Conservation (phyloP, 805 yeast species). For the Candida insectalens region DNA sequence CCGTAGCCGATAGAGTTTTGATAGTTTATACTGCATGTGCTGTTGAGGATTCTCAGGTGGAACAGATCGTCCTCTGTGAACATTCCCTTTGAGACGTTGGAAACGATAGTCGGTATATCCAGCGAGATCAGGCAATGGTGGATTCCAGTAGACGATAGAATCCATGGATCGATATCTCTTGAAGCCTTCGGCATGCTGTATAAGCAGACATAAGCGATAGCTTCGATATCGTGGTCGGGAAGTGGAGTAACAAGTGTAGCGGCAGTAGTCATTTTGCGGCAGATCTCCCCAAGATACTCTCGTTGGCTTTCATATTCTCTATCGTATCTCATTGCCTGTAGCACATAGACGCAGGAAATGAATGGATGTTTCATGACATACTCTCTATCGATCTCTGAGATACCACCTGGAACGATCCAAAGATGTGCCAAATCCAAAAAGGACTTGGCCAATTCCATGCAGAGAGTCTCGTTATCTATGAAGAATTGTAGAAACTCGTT, state of each 20-base stretch:
- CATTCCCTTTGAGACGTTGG: slow-evolving; percentile 22
- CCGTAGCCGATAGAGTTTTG: slow-evolving; percentile 43
- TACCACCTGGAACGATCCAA: slow-evolving; percentile 56
- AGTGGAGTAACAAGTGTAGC: slow-evolving; percentile 31
- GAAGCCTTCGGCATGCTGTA: slow-evolving; percentile 29
- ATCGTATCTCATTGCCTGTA: slow-evolving; percentile 47
- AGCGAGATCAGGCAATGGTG: slow-evolving; percentile 38
- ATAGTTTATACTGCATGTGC: slow-evolving; percentile 41
- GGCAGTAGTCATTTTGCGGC: slow-evolving; percentile 38
- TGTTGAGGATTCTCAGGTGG: slow-evolving; percentile 44
- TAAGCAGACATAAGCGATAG: slow-evolving; percentile 42
- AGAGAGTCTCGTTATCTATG: slow-evolving; percentile 30
- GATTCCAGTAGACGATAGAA: slow-evolving; percentile 41
- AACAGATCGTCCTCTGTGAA: slow-evolving; percentile 32
- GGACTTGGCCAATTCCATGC: slow-evolving; percentile 34
- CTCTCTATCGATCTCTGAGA: slow-evolving; percentile 33
- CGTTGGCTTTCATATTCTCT: slow-evolving; percentile 42
- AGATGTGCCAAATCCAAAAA: slow-evolving; percentile 45
- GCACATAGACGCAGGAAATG: slow-evolving; percentile 42
- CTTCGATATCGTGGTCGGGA: slow-evolving; percentile 53
- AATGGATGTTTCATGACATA: slow-evolving; percentile 44
- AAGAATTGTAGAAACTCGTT: slow-evolving; percentile 39
- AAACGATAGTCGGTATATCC: slow-evolving; percentile 32
- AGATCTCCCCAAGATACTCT: slow-evolving; percentile 34
- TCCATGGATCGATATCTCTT: slow-evolving; percentile 34